Percentiles rank a stretch among this genome's conserved stretches.
Evolutionary conservation across 2,329 filamentous ascomycete genomes (phyloP).

Genomic region (Xylariaceae sp.): DNA sequence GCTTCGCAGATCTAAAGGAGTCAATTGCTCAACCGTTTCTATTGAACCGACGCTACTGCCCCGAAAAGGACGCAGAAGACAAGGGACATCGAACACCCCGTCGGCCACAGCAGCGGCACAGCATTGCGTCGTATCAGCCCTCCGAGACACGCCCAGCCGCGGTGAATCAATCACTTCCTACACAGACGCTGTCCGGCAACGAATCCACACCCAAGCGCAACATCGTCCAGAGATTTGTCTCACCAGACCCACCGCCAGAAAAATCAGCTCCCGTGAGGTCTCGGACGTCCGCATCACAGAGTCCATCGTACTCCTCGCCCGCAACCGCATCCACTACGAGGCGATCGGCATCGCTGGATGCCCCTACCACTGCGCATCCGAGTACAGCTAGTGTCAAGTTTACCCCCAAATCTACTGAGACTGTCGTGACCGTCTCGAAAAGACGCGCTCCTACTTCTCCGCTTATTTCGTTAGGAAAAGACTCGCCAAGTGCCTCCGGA

Average conservation of each 20-base stretch:
- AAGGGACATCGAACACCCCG: too few species aligned
- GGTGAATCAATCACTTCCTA: conserved; percentile 20
- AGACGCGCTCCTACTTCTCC: conserved; percentile 34
- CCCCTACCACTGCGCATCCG: conserved; percentile 10
- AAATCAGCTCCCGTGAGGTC: conserved; percentile 29
- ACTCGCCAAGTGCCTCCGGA: conserved; percentile 7
- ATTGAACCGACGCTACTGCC: conserved; percentile 30
- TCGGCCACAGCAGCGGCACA: neutral
- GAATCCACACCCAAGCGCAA: conserved; percentile 20
- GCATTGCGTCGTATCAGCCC: conserved; percentile 26
- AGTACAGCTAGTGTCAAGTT: conserved; percentile 25
- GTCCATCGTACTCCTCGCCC: conserved; percentile 27
- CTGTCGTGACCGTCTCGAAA: conserved; percentile 31
- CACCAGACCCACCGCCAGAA: conserved; percentile 23
- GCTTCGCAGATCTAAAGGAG: conserved; percentile 46
- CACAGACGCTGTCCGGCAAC: conserved; percentile 17
- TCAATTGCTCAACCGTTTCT: conserved; percentile 33
- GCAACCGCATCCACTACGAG: conserved; percentile 30
- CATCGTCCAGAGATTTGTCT: conserved; percentile 23
- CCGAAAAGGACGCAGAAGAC: conserved; percentile 23
- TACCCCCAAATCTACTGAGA: conserved; percentile 28
- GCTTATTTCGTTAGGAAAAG: conserved; percentile 1
- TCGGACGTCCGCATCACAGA: conserved; percentile 38
- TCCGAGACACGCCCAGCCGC: conserved; percentile 27
- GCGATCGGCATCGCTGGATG: conserved; percentile 37